phyloP scores from a whole-genome alignment of 352 stramenopile species.

The Globisporangium okanoganense region DNA sequence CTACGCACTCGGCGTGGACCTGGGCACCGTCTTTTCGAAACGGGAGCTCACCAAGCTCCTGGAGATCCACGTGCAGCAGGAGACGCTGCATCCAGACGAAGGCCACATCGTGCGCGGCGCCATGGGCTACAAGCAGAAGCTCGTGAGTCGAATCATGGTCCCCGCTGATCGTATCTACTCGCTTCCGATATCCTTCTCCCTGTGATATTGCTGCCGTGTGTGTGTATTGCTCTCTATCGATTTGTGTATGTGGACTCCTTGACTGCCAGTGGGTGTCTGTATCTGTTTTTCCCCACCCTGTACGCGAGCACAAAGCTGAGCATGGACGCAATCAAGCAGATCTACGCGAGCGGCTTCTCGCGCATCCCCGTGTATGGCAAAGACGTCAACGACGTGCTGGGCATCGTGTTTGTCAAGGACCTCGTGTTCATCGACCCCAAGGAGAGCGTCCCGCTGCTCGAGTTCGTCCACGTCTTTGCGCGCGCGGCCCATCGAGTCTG shows the following conservation, averaged over 20 bases:
- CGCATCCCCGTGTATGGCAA: constrained; percentile 95
- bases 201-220: not conserved
- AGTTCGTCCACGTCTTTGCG: constrained; percentile 91
- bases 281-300: constrained; percentile 22
- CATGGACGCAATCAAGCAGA: constrained; percentile 58
- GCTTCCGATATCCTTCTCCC: constrained; percentile 59
- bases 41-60: constrained; percentile 94
- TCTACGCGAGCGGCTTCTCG: constrained; percentile 91
- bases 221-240: not conserved
- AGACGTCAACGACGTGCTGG: constrained; percentile 95
- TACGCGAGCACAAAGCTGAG: constrained; percentile 47
- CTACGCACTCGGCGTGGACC: constrained; percentile 87
- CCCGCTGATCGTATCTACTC: constrained; percentile 78
- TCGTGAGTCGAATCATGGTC: constrained; percentile 91
- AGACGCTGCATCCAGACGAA: constrained; percentile 90
- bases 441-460: constrained; percentile 59
- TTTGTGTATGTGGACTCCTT: constrained; percentile 5
- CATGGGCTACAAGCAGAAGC: constrained; percentile 74
- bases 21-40: constrained; percentile 95
- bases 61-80: constrained; percentile 94
- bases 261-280: constrained; percentile 16
- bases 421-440: constrained; percentile 82
- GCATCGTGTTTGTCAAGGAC: constrained; percentile 94
- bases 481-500: constrained; percentile 67
- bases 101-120: constrained; percentile 94